Conservation (phyloP, 305 asterid species). For the Fraxinus latifolia region DNA sequence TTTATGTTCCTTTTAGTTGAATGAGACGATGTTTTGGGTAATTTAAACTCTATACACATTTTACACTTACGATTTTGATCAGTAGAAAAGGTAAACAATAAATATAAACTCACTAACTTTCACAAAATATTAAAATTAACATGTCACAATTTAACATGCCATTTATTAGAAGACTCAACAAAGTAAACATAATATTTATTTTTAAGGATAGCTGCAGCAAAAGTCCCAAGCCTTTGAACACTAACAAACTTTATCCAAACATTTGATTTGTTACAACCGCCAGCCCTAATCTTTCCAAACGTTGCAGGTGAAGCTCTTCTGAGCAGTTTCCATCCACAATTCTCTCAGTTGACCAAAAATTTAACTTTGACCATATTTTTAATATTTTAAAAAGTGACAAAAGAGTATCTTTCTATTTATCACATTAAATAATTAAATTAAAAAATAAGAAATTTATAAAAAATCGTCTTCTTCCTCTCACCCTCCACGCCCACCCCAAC, state of each 20-base stretch:
- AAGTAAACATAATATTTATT: background rate
- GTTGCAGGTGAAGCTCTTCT: no score
- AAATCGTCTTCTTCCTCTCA: no score
- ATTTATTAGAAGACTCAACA: background rate
- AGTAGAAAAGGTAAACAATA: background rate
- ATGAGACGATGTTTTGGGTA: background rate
- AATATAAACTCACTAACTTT: background rate
- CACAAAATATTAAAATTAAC: background rate
- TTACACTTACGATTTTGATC: background rate
- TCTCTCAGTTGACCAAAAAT: no score
- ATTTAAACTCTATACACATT: background rate
- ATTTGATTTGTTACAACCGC: background rate
- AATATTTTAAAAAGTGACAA: no score
- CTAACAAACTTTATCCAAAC: background rate
- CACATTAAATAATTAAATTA: no score
- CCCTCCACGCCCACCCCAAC: no score
- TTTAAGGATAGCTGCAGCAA: background rate
- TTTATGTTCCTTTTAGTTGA: background rate
- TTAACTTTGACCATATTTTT: no score
- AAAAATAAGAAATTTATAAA: no score
- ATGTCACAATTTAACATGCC: background rate
- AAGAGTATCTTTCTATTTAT: no score
- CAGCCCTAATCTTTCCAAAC: background rate
- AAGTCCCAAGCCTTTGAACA: background rate
- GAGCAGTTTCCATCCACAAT: no score